These are phyloP conservation scores for Drechmeria coniospora DNA, from an alignment of 2,329 filamentous ascomycete genomes.

Conservation along the genomic window DNA sequence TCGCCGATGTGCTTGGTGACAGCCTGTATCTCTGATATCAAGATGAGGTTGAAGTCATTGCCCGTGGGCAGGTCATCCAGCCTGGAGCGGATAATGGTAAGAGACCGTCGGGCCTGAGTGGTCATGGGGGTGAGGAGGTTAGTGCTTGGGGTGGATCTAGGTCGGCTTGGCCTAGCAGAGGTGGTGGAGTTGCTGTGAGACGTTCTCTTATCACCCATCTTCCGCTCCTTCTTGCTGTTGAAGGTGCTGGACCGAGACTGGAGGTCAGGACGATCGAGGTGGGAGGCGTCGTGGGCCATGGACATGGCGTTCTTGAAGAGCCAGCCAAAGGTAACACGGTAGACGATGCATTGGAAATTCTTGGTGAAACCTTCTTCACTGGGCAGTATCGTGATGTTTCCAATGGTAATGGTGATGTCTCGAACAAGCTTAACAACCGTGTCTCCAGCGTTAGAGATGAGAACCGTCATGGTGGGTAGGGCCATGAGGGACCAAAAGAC, in stretches of 20 bases:
- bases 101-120: constrained; percentile 17
- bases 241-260: constrained; percentile 7
- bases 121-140: constrained; percentile 7
- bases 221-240: neutral
- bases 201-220: no score
- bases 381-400: constrained; percentile 45
- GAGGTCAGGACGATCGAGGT: neutral
- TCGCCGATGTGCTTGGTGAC: constrained; percentile 48
- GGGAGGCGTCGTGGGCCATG: constrained; percentile 2
- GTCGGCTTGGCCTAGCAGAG: neutral
- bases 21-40: constrained; percentile 55
- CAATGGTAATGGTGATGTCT: constrained; percentile 39
- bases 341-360: constrained; percentile 27
- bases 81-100: constrained; percentile 19
- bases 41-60: constrained; percentile 43
- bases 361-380: constrained; percentile 33
- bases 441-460: constrained; percentile 71
- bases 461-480: constrained; percentile 73
- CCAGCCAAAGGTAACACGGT: constrained; percentile 25
- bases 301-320: constrained; percentile 16
- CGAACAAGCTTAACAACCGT: constrained; percentile 55
- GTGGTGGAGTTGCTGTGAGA: neutral
- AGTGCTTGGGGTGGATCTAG: neutral
- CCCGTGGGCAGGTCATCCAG: constrained; percentile 24
- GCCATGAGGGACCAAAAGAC: constrained; percentile 86